Evolutionary conservation across 1,284 basidiomycete species (phyloP), one percentile per base, ranked within the genome.

Genomic region (Schizophyllum commune): DNA sequence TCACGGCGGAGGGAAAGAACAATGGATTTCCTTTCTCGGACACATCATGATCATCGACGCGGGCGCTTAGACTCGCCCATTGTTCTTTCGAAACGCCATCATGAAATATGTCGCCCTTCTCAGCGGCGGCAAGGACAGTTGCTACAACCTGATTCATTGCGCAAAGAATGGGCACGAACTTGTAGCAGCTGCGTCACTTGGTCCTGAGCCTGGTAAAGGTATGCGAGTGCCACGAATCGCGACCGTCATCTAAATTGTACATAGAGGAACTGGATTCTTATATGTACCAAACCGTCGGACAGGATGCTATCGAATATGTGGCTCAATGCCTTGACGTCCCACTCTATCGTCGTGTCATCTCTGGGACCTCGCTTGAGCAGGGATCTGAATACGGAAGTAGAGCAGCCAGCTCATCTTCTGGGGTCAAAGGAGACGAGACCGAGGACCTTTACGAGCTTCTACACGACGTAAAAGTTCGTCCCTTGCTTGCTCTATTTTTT

Each of bases 241-340:
- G 60, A 56, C 61, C 61, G 58, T 56, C 32, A 64, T 66, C 66
- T 64, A 62, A 66, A 65, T 59, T 62, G 57, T 61, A 56, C 59
- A 63, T 73, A 97, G 97, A 98, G 79, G 97, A 99, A 79, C 85
- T 98, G 68, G 96, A 99, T 75, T 98, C 96, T 55, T 99, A 96
- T 78, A 84, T 99, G 75, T 99, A 98, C 73, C 97, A 99, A 73
- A 98, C 96, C 6, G 96, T 99, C 47, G 97, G 96, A 0, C 96
- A 98, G 70, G 92, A 95, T 65, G 92, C 94, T 5, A 89, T 99
- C 57, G 87, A 94, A 59, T 81, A 92, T 58, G 88, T 99, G 60
- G 94, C 94, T 8, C 76, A 83, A 59, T 93, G 96, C 0, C 79
- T 99, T 66, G 87, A 85, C 5, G 83, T 98, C 1, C 97, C 97